These are phyloP conservation scores for Acanthamoeba sp. DNA, from an alignment of 208 protist species.

Conservation along the genomic window DNA sequence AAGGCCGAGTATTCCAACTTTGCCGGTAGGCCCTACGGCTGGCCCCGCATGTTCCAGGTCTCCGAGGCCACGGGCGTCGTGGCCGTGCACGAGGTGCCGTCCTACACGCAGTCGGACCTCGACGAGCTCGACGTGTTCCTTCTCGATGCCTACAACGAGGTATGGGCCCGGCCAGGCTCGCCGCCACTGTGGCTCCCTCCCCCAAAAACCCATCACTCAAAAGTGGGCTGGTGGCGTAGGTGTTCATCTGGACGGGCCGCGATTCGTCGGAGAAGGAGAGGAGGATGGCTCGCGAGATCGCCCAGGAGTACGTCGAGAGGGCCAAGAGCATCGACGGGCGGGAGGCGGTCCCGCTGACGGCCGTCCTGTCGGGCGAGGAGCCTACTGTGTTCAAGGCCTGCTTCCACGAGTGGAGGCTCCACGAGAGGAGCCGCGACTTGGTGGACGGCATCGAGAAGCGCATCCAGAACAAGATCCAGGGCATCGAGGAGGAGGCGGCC, in stretches of 20 bases:
- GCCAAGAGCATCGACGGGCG: background rate
- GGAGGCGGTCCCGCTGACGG: slow-evolving; percentile 5
- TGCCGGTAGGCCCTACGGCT: slow-evolving; percentile 36
- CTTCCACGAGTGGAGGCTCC: slow-evolving; percentile 64
- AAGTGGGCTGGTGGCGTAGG: too few species aligned
- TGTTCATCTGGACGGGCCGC: slow-evolving; percentile 65
- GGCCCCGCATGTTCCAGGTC: slow-evolving; percentile 84
- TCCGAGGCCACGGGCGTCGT: slow-evolving; percentile 80
- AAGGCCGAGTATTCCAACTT: slow-evolving; percentile 76
- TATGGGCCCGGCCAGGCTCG: background rate
- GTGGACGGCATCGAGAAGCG: slow-evolving; percentile 34
- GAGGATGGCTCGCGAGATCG: slow-evolving; percentile 72
- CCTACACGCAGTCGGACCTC: slow-evolving; percentile 84
- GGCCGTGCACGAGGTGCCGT: slow-evolving; percentile 73
- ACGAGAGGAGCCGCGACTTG: background rate
- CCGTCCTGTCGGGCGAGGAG: slow-evolving; percentile 45
- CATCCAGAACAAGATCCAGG: slow-evolving; percentile 61
- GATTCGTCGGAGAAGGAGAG: slow-evolving; percentile 74
- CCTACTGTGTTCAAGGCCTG: slow-evolving; percentile 29
- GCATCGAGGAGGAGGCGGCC: slow-evolving; percentile 50
- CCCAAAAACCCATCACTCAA: background rate
- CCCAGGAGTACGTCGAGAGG: slow-evolving; percentile 32
- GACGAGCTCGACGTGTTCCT: slow-evolving; percentile 83
- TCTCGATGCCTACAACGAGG: slow-evolving; percentile 79
- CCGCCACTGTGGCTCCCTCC: background rate